Percentiles rank a stretch among this genome's conserved stretches.
Evolutionary conservation across 1,284 basidiomycete genomes (phyloP).

Genomic region (Pascua guehoae): DNA sequence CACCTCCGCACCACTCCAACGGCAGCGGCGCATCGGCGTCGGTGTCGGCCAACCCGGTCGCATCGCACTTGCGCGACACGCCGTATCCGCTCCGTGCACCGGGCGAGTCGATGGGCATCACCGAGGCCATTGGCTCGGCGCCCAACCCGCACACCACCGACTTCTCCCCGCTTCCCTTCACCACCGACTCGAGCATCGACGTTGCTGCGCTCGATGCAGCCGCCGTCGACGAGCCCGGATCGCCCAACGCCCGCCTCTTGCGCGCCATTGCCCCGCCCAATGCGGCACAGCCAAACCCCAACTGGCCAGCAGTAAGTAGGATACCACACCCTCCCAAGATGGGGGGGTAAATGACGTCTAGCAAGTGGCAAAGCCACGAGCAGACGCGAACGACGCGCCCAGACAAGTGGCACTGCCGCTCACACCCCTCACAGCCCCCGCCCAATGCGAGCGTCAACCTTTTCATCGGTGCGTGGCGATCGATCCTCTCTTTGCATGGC

Average conservation of each 20-base stretch:
- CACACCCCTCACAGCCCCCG: conserved; percentile 34
- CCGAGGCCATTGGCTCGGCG: conserved; percentile 39
- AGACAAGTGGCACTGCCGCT: conserved; percentile 21
- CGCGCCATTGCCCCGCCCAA: conserved; percentile 43
- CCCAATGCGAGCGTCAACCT: conserved; percentile 47
- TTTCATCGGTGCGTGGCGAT: conserved; percentile 37
- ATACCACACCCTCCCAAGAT: too few species aligned
- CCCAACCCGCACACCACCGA: conserved; percentile 42
- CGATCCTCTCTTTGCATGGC: neutral
- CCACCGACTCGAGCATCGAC: conserved; percentile 32
- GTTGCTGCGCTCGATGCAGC: conserved; percentile 27
- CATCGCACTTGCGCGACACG: conserved; percentile 8
- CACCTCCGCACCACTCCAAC: conserved; percentile 26
- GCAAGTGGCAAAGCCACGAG: neutral
- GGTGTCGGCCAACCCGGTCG: neutral
- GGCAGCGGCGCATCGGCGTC: conserved; percentile 7
- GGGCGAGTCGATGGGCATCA: conserved; percentile 31
- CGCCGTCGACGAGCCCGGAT: conserved; percentile 36
- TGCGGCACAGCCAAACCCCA: conserved; percentile 35
- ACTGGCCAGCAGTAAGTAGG: conserved; percentile 42
- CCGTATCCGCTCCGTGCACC: conserved; percentile 15
- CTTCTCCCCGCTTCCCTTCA: conserved; percentile 33
- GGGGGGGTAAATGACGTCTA: too few species aligned
- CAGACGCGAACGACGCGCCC: neutral
- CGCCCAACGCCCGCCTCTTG: conserved; percentile 40